Evolutionary conservation across 345 rosid species (phyloP).

Genomic region (Excoecaria cochinchinensis): DNA sequence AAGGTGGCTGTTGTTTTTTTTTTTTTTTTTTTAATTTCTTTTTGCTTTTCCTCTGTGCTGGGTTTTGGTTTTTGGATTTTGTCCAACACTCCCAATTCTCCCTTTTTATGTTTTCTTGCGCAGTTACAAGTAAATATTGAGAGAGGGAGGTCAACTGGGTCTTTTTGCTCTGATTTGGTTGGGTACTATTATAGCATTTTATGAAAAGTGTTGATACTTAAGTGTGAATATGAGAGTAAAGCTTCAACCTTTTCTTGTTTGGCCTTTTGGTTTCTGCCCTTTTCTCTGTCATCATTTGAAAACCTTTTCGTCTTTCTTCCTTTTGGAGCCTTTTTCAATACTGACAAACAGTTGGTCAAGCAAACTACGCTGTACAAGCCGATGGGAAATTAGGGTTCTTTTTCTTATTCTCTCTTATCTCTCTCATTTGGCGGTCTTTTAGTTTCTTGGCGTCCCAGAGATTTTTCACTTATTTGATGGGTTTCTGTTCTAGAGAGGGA

Average conservation of each 20-base stretch:
- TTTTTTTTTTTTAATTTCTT: too few relatives aligned
- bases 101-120: not conserved
- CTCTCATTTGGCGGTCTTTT: constrained; percentile 4
- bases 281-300: not conserved
- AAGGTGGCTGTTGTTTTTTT: not conserved
- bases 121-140: not conserved
- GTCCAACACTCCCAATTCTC: not conserved
- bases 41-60: constrained; percentile 6
- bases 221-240: constrained; percentile 24
- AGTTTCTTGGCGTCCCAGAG: not conserved
- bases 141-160: constrained; percentile 12
- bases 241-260: constrained; percentile 11
- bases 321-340: constrained; percentile 24
- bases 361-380: constrained; percentile 5
- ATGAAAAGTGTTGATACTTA: not conserved
- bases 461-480: not conserved
- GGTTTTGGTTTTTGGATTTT: constrained; percentile 8
- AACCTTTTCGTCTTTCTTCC: constrained; percentile 13
- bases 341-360: constrained; percentile 49
- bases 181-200: not conserved
- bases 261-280: constrained; percentile 1
- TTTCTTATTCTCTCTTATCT: not conserved
- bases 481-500: not conserved
- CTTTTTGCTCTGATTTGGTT: constrained; percentile 16
- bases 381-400: constrained; percentile 18